phyloP scores from a whole-genome alignment of 192 early-diverging fungal species.

The Dissophora globulifera region DNA sequence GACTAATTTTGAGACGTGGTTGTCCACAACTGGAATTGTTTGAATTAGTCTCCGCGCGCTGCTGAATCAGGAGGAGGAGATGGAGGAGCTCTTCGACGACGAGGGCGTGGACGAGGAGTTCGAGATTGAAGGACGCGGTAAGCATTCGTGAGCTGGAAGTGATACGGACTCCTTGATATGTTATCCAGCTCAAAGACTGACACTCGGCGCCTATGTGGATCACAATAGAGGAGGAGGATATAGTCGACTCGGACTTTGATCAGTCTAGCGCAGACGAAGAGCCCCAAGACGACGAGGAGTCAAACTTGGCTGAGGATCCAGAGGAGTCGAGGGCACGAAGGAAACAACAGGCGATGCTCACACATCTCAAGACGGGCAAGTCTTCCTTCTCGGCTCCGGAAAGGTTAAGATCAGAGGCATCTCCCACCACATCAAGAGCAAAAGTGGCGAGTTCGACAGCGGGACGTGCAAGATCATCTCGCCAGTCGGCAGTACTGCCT shows the following conservation, averaged over 20 bases:
- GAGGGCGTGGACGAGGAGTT: slow-evolving; percentile 64
- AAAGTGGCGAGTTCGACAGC: slow-evolving; percentile 15
- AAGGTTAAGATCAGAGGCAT: not conserved
- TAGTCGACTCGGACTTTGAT: slow-evolving; percentile 68
- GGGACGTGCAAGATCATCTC: slow-evolving; percentile 21
- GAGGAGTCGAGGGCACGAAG: slow-evolving; percentile 45
- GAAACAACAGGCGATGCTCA: slow-evolving; percentile 47
- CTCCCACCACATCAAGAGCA: not conserved
- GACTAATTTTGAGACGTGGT: not conserved
- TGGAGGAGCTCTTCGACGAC: slow-evolving; percentile 65
- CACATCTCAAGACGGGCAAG: slow-evolving; percentile 39
- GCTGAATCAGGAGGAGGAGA: slow-evolving; percentile 62
- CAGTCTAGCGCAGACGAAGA: slow-evolving; percentile 60
- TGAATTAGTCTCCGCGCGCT: slow-evolving; percentile 58
- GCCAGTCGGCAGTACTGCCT: slow-evolving; percentile 6
- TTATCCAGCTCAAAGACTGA: no score
- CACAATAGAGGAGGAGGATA: slow-evolving; percentile 57
- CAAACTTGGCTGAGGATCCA: slow-evolving; percentile 39
- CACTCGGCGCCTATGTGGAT: no score
- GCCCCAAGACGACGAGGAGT: slow-evolving; percentile 54
- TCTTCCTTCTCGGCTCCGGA: slow-evolving; percentile 14
- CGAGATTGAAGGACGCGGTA: slow-evolving; percentile 49
- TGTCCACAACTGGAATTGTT: not conserved
- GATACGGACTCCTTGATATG: no score
- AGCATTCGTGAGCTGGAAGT: no score